phyloP scores from a whole-genome alignment of 352 stramenopile genomes.

The Pythium dissotocum region DNA sequence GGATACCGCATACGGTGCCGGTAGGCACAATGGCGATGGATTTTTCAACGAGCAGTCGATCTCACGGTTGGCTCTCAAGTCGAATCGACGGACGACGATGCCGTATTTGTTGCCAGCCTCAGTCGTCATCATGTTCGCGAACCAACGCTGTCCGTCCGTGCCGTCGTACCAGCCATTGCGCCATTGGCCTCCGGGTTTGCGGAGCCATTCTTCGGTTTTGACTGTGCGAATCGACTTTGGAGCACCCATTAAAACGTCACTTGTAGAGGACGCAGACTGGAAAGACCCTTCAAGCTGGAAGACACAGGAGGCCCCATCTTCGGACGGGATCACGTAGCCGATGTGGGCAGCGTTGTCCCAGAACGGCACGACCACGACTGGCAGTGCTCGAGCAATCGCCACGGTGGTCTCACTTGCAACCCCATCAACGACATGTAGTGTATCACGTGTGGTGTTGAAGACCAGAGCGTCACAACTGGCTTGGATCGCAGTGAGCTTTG shows the following conservation, averaged over 20 bases:
- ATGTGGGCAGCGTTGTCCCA: constrained; percentile 31
- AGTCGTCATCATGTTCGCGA: constrained; percentile 25
- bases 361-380: constrained; percentile 36
- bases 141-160: constrained; percentile 15
- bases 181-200: constrained; percentile 28
- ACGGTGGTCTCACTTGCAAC: constrained; percentile 4
- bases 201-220: constrained; percentile 29
- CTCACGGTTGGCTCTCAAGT: constrained; percentile 9
- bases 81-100: constrained; percentile 23
- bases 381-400: constrained; percentile 25
- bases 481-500: constrained; percentile 22
- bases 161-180: constrained; percentile 39
- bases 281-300: constrained; percentile 23
- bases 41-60: constrained; percentile 4
- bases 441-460: constrained; percentile 29
- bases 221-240: constrained; percentile 9
- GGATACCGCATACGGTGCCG: neutral
- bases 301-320: constrained; percentile 17
- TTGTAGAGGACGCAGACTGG: too few species aligned
- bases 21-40: neutral
- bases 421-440: constrained; percentile 25
- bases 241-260: too few species aligned
- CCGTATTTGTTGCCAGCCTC: constrained; percentile 8
- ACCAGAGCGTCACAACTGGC: constrained; percentile 21
- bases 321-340: constrained; percentile 14